Evolutionary conservation across 2,329 filamentous ascomycete species (phyloP).

Genomic region (Epicoccum nigrum): DNA sequence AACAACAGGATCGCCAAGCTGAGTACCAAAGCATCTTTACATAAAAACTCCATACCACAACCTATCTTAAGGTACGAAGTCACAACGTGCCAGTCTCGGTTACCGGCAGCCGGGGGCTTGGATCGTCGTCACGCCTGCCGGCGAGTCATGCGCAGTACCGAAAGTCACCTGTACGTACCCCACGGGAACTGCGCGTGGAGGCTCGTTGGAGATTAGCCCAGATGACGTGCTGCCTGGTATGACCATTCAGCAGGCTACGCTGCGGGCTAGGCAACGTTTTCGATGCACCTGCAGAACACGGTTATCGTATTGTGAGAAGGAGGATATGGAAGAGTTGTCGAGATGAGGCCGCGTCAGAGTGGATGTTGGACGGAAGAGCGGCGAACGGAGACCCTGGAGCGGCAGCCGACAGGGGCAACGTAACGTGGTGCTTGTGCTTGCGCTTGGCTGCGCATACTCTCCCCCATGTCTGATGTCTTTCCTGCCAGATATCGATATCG

Average conservation of each 20-base stretch:
- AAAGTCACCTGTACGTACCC: conserved; percentile 12
- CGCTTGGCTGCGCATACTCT: conserved; percentile 1
- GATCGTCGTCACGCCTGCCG: neutral
- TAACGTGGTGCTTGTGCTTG: neutral
- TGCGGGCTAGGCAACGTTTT: neutral
- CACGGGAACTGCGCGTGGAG: conserved; percentile 7
- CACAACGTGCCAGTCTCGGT: too few species aligned
- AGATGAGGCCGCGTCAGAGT: conserved; percentile 6
- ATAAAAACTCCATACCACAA: neutral
- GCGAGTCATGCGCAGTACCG: conserved; percentile 10
- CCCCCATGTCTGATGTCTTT: neutral
- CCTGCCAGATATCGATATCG: conserved; percentile 8
- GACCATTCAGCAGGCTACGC: neutral
- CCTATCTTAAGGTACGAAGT: too few species aligned
- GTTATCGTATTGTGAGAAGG: neutral
- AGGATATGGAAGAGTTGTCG: neutral
- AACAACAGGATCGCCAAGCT: neutral
- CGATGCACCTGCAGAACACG: neutral
- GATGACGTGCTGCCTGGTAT: conserved; percentile 13
- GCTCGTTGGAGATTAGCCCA: neutral
- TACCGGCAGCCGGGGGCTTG: neutral
- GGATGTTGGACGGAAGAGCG: conserved; percentile 7
- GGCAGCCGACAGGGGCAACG: neutral
- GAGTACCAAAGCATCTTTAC: conserved; percentile 1
- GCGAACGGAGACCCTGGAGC: neutral